A percentile compares a stretch with the other conserved stretches of the same genome.
These are phyloP conservation scores for Phytomonas francai DNA, from an alignment of 208 protist species.

Conservation along the genomic window DNA sequence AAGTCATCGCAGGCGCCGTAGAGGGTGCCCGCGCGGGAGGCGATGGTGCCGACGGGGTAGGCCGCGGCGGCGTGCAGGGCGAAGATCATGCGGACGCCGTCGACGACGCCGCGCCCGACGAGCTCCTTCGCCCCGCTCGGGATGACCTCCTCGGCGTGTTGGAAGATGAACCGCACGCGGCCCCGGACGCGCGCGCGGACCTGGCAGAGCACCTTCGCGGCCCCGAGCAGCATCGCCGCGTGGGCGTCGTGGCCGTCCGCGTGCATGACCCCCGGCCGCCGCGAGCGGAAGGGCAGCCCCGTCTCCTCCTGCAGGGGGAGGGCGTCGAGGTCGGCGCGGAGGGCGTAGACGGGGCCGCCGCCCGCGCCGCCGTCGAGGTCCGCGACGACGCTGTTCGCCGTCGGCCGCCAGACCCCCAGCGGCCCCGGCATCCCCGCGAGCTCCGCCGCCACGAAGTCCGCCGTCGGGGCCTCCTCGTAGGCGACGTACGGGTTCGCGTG, in stretches of 20 bases:
- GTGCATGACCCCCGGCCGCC: conserved; percentile 55
- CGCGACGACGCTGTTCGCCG: conserved; percentile 47
- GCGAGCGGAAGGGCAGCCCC: conserved; percentile 52
- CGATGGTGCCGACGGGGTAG: conserved; percentile 18
- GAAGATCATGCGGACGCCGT: conserved; percentile 66
- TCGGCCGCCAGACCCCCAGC: conserved; percentile 41
- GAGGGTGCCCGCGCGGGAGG: conserved; percentile 26
- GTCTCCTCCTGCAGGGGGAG: conserved; percentile 60
- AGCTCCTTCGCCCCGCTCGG: conserved; percentile 57
- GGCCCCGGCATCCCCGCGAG: conserved; percentile 35
- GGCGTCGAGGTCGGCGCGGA: conserved; percentile 69
- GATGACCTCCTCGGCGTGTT: conserved; percentile 66
- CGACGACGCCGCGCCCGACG: conserved; percentile 33
- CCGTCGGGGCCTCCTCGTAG: conserved; percentile 61
- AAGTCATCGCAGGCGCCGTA: conserved; percentile 56
- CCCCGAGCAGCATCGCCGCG: conserved; percentile 61
- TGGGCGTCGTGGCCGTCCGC: conserved; percentile 68
- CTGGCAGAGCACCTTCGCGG: conserved; percentile 48
- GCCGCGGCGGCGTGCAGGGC: conserved; percentile 32
- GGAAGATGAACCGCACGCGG: conserved; percentile 74
- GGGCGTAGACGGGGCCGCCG: conserved; percentile 41
- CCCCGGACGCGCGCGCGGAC: conserved; percentile 44
- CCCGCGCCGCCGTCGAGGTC: conserved; percentile 52
- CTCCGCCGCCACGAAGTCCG: conserved; percentile 53
- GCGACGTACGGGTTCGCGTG: conserved; percentile 51